These are phyloP conservation scores for Henckelia pumila DNA, from an alignment of 257 asterid species.

Conservation along the genomic window DNA sequence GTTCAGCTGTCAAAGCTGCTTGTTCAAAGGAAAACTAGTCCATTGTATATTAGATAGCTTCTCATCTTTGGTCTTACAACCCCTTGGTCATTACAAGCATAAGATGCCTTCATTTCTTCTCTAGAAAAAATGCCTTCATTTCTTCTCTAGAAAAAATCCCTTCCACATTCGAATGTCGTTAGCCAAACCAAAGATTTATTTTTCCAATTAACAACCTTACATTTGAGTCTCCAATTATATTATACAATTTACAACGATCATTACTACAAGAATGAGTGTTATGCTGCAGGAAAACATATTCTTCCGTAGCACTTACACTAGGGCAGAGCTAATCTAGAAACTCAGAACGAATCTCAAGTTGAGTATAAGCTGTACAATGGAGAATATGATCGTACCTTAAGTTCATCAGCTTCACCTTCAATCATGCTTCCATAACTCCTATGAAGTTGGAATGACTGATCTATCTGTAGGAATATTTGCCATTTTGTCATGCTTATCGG, in stretches of 20 bases:
- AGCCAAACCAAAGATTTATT: not conserved
- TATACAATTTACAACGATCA: not conserved
- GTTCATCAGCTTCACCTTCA: constrained; percentile 98
- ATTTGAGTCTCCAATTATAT: not conserved
- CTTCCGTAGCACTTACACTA: not conserved
- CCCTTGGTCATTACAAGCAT: not conserved
- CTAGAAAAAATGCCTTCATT: not conserved
- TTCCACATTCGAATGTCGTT: not conserved
- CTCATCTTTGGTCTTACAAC: not conserved
- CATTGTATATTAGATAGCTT: not conserved
- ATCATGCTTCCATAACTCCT: constrained; percentile 96
- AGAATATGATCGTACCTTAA: constrained; percentile 55
- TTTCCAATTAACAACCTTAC: not conserved
- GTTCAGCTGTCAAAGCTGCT: not conserved
- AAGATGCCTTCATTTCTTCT: not conserved
- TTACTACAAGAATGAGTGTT: not conserved
- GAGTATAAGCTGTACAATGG: not conserved
- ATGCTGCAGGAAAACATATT: constrained; percentile 1
- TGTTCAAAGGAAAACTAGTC: not conserved
- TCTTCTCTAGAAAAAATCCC: too few species aligned
- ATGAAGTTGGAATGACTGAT: constrained; percentile 94
- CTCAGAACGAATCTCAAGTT: not conserved
- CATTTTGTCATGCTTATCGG: constrained; percentile 99
- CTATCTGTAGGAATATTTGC: constrained; percentile 94
- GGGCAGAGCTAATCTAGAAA: constrained; percentile 8